Evolutionary conservation across 345 rosid genomes (phyloP).

Genomic region (Mangifera indica): DNA sequence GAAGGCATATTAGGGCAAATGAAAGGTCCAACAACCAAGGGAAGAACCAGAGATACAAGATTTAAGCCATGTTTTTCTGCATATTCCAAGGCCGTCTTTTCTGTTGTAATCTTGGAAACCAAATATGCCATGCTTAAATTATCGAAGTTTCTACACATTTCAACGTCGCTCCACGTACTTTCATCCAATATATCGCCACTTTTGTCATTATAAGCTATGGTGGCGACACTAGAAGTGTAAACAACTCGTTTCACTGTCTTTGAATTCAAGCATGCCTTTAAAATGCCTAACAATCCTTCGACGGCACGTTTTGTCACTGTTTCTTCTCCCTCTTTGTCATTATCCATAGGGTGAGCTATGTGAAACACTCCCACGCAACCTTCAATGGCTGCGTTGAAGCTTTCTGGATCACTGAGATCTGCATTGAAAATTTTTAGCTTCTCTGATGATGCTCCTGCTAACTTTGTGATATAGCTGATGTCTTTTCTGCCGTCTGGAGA

Average conservation of each 20-base stretch:
- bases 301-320: conserved; percentile 46
- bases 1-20: conserved; percentile 46
- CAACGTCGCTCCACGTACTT: conserved; percentile 32
- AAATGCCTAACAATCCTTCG: conserved; percentile 46
- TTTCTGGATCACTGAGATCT: conserved; percentile 49
- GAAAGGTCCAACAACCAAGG: conserved; percentile 52
- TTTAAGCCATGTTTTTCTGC: conserved; percentile 39
- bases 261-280: conserved; percentile 47
- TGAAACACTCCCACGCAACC: conserved; percentile 62
- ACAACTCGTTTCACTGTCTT: conserved; percentile 58
- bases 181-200: conserved; percentile 31
- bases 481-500: conserved; percentile 46
- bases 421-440: conserved; percentile 46
- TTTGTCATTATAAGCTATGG: not conserved
- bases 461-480: conserved; percentile 44
- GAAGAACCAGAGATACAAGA: conserved; percentile 41
- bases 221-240: conserved; percentile 50
- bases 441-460: conserved; percentile 48
- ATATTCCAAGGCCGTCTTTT: conserved; percentile 41
- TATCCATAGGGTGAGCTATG: conserved; percentile 53
- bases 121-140: conserved; percentile 33
- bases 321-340: conserved; percentile 38
- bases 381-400: conserved; percentile 50
- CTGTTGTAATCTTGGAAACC: conserved; percentile 39
- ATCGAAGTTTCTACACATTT: conserved; percentile 28